Evolutionary conservation across 2,329 filamentous ascomycete genomes (phyloP).

Genomic region (Pezicula neosporulosa): DNA sequence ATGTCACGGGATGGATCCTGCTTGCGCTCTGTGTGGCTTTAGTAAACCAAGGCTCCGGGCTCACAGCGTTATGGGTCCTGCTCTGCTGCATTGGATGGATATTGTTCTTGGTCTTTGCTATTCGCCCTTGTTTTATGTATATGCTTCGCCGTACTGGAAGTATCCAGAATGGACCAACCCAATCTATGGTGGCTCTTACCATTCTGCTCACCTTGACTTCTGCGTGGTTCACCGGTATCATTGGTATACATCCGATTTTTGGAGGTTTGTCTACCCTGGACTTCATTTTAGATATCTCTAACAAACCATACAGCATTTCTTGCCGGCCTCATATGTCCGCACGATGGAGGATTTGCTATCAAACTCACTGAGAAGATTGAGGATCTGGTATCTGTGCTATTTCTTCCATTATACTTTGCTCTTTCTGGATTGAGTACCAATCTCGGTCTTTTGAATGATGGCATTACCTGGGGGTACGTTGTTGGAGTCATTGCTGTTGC

Average conservation of each 20-base stretch:
- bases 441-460: conserved; percentile 76
- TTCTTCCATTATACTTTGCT: conserved; percentile 90
- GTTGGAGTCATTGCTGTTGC: conserved; percentile 78
- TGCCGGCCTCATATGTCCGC: conserved; percentile 83
- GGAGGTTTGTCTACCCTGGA: conserved; percentile 42
- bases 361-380: conserved; percentile 93
- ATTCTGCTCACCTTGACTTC: conserved; percentile 75
- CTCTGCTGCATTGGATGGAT: conserved; percentile 73
- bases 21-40: conserved; percentile 90
- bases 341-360: conserved; percentile 86
- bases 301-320: conserved; percentile 61
- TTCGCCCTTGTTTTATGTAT: conserved; percentile 74
- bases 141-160: conserved; percentile 70
- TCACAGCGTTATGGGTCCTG: conserved; percentile 82
- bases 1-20: conserved; percentile 87
- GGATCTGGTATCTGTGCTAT: conserved; percentile 79
- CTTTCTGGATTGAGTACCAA: conserved; percentile 88
- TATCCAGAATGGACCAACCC: conserved; percentile 83
- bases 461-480: conserved; percentile 87
- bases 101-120: conserved; percentile 67
- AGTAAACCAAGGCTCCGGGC: conserved; percentile 79
- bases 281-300: background rate
- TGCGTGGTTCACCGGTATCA: conserved; percentile 84
- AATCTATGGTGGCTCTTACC: conserved; percentile 79
- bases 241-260: conserved; percentile 93